Conservation (phyloP, 2,329 filamentous ascomycete species). For the Mollisia scopiformis region DNA sequence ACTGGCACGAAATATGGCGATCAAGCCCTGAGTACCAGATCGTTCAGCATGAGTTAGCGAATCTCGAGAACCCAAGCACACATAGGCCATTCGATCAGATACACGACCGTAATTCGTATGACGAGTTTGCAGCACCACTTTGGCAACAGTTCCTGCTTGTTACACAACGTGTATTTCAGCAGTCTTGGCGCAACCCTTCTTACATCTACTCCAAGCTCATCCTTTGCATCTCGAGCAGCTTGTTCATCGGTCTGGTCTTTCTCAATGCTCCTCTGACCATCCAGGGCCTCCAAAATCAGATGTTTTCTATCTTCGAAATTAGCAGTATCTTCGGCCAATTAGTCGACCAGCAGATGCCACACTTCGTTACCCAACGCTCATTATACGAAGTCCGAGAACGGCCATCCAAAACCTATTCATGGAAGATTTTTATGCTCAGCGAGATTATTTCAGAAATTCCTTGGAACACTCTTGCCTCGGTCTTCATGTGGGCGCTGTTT, state of each 20-base stretch:
- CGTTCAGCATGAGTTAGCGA: slow-evolving; percentile 51
- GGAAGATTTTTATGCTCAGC: slow-evolving; percentile 68
- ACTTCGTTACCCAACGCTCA: slow-evolving; percentile 54
- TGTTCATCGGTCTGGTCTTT: slow-evolving; percentile 74
- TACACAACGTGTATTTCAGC: slow-evolving; percentile 61
- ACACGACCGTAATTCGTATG: slow-evolving; percentile 34
- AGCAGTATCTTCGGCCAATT: slow-evolving; percentile 74
- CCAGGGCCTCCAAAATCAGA: slow-evolving; percentile 69
- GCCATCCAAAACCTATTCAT: slow-evolving; percentile 78
- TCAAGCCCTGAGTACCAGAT: slow-evolving; percentile 49
- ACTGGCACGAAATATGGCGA: slow-evolving; percentile 67
- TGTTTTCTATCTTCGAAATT: slow-evolving; percentile 80
- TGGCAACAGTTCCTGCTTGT: slow-evolving; percentile 57
- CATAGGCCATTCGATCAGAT: slow-evolving; percentile 23
- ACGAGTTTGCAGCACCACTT: slow-evolving; percentile 67
- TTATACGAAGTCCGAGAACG: slow-evolving; percentile 74
- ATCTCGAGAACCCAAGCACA: slow-evolving; percentile 50
- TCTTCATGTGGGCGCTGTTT: slow-evolving; percentile 78
- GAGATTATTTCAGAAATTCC: slow-evolving; percentile 84
- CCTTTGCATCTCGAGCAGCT: slow-evolving; percentile 40
- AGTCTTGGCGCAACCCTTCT: slow-evolving; percentile 68
- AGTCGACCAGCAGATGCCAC: slow-evolving; percentile 78
- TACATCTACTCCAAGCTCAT: slow-evolving; percentile 48
- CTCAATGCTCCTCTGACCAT: slow-evolving; percentile 61
- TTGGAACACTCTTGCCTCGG: slow-evolving; percentile 75